These are phyloP conservation scores for Meyerozyma smithsonii DNA, from an alignment of 1,139 yeast species.

Conservation along the genomic window DNA sequence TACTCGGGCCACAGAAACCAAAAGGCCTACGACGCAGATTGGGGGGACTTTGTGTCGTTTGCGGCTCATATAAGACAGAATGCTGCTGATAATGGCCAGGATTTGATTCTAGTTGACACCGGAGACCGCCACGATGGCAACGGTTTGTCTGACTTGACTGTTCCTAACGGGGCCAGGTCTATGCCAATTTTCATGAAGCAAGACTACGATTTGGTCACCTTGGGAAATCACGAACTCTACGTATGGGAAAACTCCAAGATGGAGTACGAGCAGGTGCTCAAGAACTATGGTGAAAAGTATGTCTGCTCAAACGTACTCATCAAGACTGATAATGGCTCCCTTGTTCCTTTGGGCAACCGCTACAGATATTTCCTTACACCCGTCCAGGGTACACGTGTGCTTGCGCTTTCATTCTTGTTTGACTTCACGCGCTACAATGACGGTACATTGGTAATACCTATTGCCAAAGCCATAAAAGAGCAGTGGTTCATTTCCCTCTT, in stretches of 20 bases:
- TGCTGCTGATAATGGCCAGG: conserved; percentile 48
- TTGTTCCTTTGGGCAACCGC: conserved; percentile 65
- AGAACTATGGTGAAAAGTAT: conserved; percentile 59
- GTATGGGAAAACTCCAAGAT: conserved; percentile 58
- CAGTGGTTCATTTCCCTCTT: conserved; percentile 62
- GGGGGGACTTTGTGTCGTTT: conserved; percentile 90
- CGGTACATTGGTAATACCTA: conserved; percentile 61
- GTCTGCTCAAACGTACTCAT: conserved; percentile 82
- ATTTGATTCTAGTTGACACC: conserved; percentile 72
- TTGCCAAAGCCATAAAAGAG: conserved; percentile 46
- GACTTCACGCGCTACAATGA: conserved; percentile 63
- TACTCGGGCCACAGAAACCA: conserved; percentile 82
- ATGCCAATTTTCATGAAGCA: conserved; percentile 59
- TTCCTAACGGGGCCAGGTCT: conserved; percentile 63
- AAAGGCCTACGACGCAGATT: conserved; percentile 70
- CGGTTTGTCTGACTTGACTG: conserved; percentile 77
- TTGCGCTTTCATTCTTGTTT: conserved; percentile 78
- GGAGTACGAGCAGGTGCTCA: conserved; percentile 60
- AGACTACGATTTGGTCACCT: conserved; percentile 74
- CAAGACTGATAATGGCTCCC: conserved; percentile 38
- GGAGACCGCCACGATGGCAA: conserved; percentile 97
- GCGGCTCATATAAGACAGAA: conserved; percentile 41
- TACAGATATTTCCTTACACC: conserved; percentile 64
- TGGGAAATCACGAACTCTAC: conserved; percentile 93
- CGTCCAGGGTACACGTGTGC: conserved; percentile 44